Percentiles rank a stretch among this genome's conserved stretches.
phyloP scores from a whole-genome alignment of 352 stramenopile genomes.

The Pythium scleroteichum region DNA sequence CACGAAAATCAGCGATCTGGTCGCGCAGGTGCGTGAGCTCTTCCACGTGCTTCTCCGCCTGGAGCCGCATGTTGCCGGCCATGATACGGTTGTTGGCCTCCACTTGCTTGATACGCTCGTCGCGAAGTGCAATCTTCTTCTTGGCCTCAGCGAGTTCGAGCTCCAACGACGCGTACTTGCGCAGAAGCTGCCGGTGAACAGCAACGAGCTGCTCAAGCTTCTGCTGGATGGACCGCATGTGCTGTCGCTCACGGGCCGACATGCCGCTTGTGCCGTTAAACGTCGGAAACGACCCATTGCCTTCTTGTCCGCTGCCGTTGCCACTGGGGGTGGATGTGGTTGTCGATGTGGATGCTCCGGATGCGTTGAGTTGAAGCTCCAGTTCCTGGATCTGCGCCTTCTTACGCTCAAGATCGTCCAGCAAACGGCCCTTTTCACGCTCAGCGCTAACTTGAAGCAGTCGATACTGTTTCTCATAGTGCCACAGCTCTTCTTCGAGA shows the following conservation, averaged over 20 bases:
- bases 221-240: conserved; percentile 90
- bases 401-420: conserved; percentile 74
- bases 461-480: conserved; percentile 76
- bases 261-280: conserved; percentile 55
- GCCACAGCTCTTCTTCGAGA: conserved; percentile 59
- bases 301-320: conserved; percentile 6
- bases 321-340: background rate
- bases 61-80: conserved; percentile 85
- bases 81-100: conserved; percentile 87
- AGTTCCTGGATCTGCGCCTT: conserved; percentile 59
- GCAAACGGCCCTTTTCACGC: conserved; percentile 58
- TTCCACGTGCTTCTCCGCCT: conserved; percentile 88
- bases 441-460: conserved; percentile 52
- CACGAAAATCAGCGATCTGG: conserved; percentile 83
- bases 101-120: conserved; percentile 91
- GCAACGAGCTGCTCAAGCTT: conserved; percentile 91
- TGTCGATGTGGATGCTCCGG: conserved; percentile 7
- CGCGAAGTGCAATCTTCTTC: conserved; percentile 88
- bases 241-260: conserved; percentile 77
- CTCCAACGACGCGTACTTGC: conserved; percentile 90
- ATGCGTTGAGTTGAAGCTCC: conserved; percentile 55
- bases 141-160: conserved; percentile 85
- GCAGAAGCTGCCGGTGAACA: conserved; percentile 87
- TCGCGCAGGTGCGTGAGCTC: conserved; percentile 86
- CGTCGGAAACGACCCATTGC: background rate